Base-by-base conservation (phyloP, 2,329 filamentous ascomycete genomes). In the Exophiala mesophila region DNA sequence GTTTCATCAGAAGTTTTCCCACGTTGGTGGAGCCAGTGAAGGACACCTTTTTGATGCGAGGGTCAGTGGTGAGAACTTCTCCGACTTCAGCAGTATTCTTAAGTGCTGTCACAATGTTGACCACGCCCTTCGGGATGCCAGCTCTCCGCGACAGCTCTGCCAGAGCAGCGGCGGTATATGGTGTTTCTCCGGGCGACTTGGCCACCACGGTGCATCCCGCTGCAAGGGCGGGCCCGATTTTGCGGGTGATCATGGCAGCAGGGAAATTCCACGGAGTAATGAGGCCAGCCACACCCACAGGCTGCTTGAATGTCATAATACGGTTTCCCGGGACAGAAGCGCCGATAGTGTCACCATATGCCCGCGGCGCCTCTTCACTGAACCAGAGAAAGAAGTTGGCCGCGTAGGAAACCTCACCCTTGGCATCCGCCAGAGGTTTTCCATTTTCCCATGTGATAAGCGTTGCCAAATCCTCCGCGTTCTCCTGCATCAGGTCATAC, bases 161-260 rank as follows among this genome's bases (percentile, higher is more conserved):
- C 15, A 97, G 67, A 1, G 90, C 90, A 26, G 95, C 81, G 0
- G 88, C 81, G 17, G 89, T 94, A 62, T 90, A 92, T 0, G 90
- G 92, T 1, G 92, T 96, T 71, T 97, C 90, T 36, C 83, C 82
- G 1, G 90, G 89, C 12, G 88, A 84, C 65, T 98, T 98, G 57
- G 82, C 82, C 2, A 97, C 89, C 2, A 94, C 85, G 0, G 90
- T 95, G 68, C 90, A 97, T 45, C 92, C 92, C n/a, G 88, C 89
- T 13, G 92, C 92, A 42, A 97, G 73, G 7, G 77, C 78, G 4
- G 78, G 70, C 1, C 60, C 71, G 23, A 71, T 65, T 55, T 74
- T 74, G 15, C 71, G 60, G 3, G 71, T 73, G 34, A 74, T 69
- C 71, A 74, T 74, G 2, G 71, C 71, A 17, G 70, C 70, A 4